Conservation (phyloP, 2,329 filamentous ascomycete genomes). For the Aureobasidium sp. region DNA sequence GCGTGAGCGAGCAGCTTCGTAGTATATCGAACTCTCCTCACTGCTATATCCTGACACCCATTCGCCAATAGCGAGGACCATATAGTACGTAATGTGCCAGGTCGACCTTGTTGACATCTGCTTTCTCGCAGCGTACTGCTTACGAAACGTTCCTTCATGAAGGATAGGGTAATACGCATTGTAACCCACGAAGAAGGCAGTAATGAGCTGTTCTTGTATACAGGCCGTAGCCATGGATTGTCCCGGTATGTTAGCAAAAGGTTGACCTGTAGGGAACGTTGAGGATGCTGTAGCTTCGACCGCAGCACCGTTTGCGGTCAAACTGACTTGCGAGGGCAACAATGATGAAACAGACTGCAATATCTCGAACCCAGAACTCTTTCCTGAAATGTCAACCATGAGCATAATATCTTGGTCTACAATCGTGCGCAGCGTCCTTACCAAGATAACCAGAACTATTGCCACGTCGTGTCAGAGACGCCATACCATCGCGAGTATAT, state of each 20-base stretch:
- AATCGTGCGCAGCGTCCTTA: background rate
- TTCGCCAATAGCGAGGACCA: conserved; percentile 40
- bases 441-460: conserved; percentile 40
- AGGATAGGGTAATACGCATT: conserved; percentile 43
- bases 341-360: conserved; percentile 19
- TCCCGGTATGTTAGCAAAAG: background rate
- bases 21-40: conserved; percentile 36
- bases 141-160: conserved; percentile 42
- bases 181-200: conserved; percentile 41
- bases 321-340: conserved; percentile 4
- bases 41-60: conserved; percentile 36
- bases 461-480: conserved; percentile 27
- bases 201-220: conserved; percentile 1
- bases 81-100: conserved; percentile 38
- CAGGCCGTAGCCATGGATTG: background rate
- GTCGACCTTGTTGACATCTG: conserved; percentile 36
- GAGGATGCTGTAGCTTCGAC: background rate
- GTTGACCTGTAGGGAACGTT: background rate
- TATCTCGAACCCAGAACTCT: conserved; percentile 18
- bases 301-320: background rate
- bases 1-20: conserved; percentile 40
- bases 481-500: conserved; percentile 26
- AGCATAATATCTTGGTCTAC: background rate
- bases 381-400: conserved; percentile 6
- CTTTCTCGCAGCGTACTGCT: conserved; percentile 34